Evolutionary conservation across 306 rosid genomes (phyloP), one percentile per base, ranked within the genome.

Genomic region (Sophora flavescens): DNA sequence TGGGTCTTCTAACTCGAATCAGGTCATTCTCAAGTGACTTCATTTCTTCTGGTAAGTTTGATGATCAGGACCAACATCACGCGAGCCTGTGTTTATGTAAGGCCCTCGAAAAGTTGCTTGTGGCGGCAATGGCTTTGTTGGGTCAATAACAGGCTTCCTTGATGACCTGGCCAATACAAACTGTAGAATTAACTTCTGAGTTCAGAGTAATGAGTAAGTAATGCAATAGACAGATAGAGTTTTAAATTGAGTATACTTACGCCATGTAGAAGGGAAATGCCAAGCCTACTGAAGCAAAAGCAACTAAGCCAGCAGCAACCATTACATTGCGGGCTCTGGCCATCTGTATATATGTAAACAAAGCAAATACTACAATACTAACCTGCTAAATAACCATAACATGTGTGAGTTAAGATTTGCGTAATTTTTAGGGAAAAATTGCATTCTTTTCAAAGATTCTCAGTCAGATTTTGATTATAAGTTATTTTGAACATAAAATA

Each of bases 41-140:
- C 84, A 92, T 77, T 96, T 96, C 92, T 92, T 88, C 0, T 82
- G 32, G 72, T 86, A 87, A 32, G 86, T 78, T 45, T 58, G 87
- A 67, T 77, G 83, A 80, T 91, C 97, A 0, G 98, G 98, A 77
- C 99, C 97, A 54, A 96, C 62, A 1, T 92, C 99, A 5, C 91
- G 93, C 0, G 99, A 96, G 8, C 98, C 97, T 0, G 99, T 96
- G 87, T 96, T 92, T 13, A 95, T 88, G 52, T 92, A 95, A 54
- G 99, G 99, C 72, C 99, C 99, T 86, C 97, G 92, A 72, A 89
- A 92, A 15, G 97, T 95, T 44, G 99, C 97, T 81, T 96, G 99
- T 1, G 97, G 98, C 32, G 99, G 79, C 35, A 91, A 86, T 2
- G 98, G 93, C 86, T 86, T 92, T 68, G 96, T 63, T 53, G 98